phyloP scores from a whole-genome alignment of 208 protist species.

The Angomonas desouzai region DNA sequence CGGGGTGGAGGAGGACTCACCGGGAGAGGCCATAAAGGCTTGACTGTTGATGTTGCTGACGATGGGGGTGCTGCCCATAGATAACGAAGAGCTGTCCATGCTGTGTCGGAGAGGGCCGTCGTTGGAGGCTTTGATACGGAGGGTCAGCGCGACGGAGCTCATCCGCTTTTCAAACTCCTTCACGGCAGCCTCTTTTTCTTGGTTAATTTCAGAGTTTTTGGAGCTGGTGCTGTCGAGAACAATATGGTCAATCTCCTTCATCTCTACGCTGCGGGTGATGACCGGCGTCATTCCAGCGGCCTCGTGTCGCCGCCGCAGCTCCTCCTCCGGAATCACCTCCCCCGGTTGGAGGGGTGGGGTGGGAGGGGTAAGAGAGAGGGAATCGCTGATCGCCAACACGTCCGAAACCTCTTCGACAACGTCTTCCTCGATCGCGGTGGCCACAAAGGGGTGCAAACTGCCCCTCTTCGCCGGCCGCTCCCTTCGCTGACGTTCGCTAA shows the following conservation, averaged over 20 bases:
- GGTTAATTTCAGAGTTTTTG: not conserved
- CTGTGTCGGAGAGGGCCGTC: not conserved
- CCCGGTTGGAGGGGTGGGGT: not conserved
- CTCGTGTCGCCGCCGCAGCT: not conserved
- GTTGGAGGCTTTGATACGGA: not conserved
- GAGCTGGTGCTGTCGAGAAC: not conserved
- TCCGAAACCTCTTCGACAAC: not conserved
- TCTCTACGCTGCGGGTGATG: not conserved
- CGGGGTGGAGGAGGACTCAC: not conserved
- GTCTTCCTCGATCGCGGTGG: too few relatives aligned
- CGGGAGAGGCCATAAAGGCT: not conserved
- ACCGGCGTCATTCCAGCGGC: not conserved
- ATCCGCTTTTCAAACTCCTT: not conserved
- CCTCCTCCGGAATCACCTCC: not conserved
- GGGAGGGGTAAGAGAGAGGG: conserved; percentile 2
- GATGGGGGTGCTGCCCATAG: not conserved
- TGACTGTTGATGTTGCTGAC: not conserved
- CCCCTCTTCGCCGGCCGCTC: too few relatives aligned
- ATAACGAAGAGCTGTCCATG: not conserved
- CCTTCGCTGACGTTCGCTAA: not conserved
- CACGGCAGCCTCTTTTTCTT: not conserved
- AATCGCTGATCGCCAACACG: not conserved
- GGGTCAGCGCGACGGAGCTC: not conserved
- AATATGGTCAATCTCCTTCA: conserved; percentile 3
- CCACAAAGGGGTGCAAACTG: too few relatives aligned